Conservation (phyloP, 371 early-diverging fungal species). For the Syncephalastrum racemosum region DNA sequence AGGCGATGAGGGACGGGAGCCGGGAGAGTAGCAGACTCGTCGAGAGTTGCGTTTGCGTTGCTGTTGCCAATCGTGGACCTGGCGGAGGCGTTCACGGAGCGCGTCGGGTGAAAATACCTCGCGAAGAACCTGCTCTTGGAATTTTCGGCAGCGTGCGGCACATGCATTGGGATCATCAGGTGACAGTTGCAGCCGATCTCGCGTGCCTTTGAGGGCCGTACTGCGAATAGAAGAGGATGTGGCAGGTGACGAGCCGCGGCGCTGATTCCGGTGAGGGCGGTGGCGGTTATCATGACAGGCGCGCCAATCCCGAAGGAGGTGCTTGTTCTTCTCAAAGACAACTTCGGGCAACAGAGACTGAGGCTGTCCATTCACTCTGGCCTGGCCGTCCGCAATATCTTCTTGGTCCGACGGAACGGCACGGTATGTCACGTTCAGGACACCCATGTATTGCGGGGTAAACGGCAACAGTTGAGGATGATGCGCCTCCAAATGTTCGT, state of each 20-base stretch:
- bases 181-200: not conserved
- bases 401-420: constrained; percentile 23
- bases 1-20: not conserved
- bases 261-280: constrained; percentile 8
- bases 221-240: not conserved
- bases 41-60: constrained; percentile 1
- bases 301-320: constrained; percentile 59
- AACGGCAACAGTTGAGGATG: constrained; percentile 85
- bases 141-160: constrained; percentile 12
- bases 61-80: constrained; percentile 38
- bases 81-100: constrained; percentile 53
- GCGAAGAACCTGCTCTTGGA: constrained; percentile 68
- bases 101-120: constrained; percentile 79
- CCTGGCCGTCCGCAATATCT: constrained; percentile 19
- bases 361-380: not conserved
- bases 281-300: constrained; percentile 21
- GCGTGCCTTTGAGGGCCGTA: not conserved
- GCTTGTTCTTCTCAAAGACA: constrained; percentile 77
- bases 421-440: constrained; percentile 88
- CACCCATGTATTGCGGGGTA: constrained; percentile 89
- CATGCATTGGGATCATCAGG: constrained; percentile 6
- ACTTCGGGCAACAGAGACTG: constrained; percentile 59
- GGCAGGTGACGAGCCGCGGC: constrained; percentile 11
- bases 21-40: constrained; percentile 1
- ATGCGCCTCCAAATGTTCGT: constrained; percentile 78